These are phyloP conservation scores for Mycena sp. DNA, from an alignment of 1,284 basidiomycete species.

Conservation along the genomic window DNA sequence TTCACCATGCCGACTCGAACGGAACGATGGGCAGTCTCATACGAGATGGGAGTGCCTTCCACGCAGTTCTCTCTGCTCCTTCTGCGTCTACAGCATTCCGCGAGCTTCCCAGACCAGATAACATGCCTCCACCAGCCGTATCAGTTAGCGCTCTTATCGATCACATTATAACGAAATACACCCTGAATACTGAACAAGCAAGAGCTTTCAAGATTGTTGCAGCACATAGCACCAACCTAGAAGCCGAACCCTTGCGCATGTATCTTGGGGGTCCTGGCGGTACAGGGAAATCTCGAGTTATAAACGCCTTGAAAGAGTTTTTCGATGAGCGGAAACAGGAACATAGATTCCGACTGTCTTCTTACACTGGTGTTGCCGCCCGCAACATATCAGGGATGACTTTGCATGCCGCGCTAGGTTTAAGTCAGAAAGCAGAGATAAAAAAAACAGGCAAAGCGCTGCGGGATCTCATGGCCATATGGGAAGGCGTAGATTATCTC, in stretches of 20 bases:
- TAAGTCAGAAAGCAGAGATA: conserved; percentile 4
- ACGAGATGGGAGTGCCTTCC: not conserved
- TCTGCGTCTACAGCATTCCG: no score
- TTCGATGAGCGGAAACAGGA: conserved; percentile 22
- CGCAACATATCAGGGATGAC: conserved; percentile 35
- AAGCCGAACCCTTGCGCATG: conserved; percentile 31
- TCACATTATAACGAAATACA: conserved; percentile 12
- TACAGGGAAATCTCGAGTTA: conserved; percentile 38
- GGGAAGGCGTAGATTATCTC: conserved; percentile 49
- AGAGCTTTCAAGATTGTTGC: conserved; percentile 29
- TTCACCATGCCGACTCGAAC: no score
- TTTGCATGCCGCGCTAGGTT: conserved; percentile 29
- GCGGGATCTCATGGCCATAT: no score
- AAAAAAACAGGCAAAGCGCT: not conserved
- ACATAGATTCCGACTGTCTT: conserved; percentile 27
- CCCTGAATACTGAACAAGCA: conserved; percentile 35
- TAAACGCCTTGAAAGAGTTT: conserved; percentile 33
- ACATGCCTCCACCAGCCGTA: no score
- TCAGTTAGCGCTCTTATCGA: not conserved
- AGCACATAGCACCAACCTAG: conserved; percentile 9
- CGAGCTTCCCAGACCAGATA: no score
- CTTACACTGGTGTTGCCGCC: conserved; percentile 37
- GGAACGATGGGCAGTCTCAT: not conserved
- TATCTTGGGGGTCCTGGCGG: conserved; percentile 37
- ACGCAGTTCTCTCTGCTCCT: not conserved